These are phyloP conservation scores for Amaranthus tricolor DNA, from an alignment of 179 eudicot species.

Conservation along the genomic window DNA sequence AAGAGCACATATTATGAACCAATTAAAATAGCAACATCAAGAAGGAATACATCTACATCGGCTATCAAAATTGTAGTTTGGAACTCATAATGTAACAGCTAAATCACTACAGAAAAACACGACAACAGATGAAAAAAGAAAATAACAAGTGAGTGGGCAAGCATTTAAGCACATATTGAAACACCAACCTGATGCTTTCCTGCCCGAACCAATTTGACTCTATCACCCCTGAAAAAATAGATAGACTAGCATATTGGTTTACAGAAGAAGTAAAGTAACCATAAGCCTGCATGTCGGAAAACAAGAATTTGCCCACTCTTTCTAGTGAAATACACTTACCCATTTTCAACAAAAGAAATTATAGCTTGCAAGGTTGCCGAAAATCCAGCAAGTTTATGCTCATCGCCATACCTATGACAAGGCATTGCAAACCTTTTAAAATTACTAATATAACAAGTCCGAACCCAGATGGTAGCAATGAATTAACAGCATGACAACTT, in stretches of 20 bases:
- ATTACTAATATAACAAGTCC: neutral
- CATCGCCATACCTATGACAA: conserved; percentile 77
- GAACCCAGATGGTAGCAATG: neutral
- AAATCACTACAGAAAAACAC: neutral
- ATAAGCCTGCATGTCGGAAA: conserved; percentile 5
- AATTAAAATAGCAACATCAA: conserved; percentile 10
- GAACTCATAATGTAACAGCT: neutral
- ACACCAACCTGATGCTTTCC: conserved; percentile 86
- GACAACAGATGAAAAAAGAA: neutral
- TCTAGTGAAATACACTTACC: conserved; percentile 39
- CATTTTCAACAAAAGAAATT: conserved; percentile 92
- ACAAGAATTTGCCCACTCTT: neutral
- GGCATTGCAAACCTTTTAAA: neutral
- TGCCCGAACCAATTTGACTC: conserved; percentile 78
- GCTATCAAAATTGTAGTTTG: neutral
- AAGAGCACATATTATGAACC: neutral
- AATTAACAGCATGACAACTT: neutral
- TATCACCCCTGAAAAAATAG: conserved; percentile 69
- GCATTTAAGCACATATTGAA: neutral
- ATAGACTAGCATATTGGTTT: neutral
- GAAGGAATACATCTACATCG: conserved; percentile 4
- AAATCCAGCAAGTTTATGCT: conserved; percentile 92
- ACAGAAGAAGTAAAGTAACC: neutral
- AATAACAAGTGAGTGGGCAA: neutral
- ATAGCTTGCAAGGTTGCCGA: conserved; percentile 97